Conservation (phyloP, 2,329 filamentous ascomycete species). For the Botryosphaeria dothidea region DNA sequence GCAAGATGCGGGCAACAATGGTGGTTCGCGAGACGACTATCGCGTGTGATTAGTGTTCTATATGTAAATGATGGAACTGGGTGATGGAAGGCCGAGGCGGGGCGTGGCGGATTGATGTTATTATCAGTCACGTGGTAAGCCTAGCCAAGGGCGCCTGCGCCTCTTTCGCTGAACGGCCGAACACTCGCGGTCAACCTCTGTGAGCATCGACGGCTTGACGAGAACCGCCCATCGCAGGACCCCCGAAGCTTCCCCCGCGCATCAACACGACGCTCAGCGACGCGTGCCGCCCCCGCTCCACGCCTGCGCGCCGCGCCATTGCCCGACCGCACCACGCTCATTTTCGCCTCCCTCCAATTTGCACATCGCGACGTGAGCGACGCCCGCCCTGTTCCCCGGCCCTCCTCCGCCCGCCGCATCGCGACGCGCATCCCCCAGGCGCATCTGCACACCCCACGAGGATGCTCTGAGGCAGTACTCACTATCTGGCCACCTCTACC, state of each 20-base stretch:
- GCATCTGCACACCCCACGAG: conserved; percentile 16
- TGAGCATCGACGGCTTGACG: conserved; percentile 17
- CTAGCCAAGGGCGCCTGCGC: too few relatives aligned
- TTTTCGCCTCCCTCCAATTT: conserved; percentile 20
- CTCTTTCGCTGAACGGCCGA: conserved; percentile 24
- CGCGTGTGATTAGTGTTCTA: neutral
- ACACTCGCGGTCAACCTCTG: conserved; percentile 21
- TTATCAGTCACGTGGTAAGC: conserved; percentile 6
- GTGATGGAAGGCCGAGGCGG: neutral
- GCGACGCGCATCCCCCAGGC: conserved; percentile 13
- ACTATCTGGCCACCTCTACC: neutral
- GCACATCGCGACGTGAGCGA: conserved; percentile 14
- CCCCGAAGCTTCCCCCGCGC: conserved; percentile 37
- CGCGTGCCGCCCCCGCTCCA: conserved; percentile 31
- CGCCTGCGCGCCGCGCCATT: conserved; percentile 16
- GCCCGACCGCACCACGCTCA: conserved; percentile 16
- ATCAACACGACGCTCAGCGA: conserved; percentile 35
- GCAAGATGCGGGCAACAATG: neutral
- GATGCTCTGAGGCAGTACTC: conserved; percentile 17
- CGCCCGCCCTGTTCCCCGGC: conserved; percentile 18
- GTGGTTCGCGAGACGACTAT: neutral
- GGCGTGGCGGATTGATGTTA: neutral
- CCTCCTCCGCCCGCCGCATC: conserved; percentile 18
- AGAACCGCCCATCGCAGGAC: conserved; percentile 27
- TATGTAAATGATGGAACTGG: neutral